Evolutionary conservation across 306 rosid genomes (phyloP).

Genomic region (Sphenostylis stenocarpa): DNA sequence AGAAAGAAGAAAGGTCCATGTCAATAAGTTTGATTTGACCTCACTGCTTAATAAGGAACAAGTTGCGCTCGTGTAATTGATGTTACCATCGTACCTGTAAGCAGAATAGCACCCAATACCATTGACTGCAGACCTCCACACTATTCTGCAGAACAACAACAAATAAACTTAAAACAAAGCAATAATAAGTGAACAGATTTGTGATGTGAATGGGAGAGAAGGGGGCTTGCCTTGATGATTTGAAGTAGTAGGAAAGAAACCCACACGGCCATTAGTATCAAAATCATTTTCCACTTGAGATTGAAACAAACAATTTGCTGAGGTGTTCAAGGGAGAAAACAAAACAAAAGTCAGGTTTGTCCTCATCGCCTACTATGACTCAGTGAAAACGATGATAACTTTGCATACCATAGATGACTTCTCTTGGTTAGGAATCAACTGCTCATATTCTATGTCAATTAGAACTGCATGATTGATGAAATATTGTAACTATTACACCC

Average conservation of each 20-base stretch:
- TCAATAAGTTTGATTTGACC: background rate
- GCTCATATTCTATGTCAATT: slow-evolving; percentile 59
- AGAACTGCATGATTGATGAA: slow-evolving; percentile 56
- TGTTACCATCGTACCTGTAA: slow-evolving; percentile 57
- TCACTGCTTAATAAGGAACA: background rate
- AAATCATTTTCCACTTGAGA: slow-evolving; percentile 69
- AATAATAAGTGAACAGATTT: background rate
- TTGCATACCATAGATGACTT: slow-evolving; percentile 57
- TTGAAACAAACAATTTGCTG: slow-evolving; percentile 73
- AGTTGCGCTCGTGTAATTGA: slow-evolving; percentile 2
- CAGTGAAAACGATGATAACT: background rate
- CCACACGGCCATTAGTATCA: slow-evolving; percentile 63
- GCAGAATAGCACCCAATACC: slow-evolving; percentile 86
- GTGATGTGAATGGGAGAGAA: background rate
- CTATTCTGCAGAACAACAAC: slow-evolving; percentile 55
- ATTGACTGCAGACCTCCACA: slow-evolving; percentile 52
- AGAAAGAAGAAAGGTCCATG: background rate
- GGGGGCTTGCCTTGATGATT: slow-evolving; percentile 59
- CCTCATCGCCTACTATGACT: slow-evolving; percentile 1
- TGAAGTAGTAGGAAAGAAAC: slow-evolving; percentile 70
- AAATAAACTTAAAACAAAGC: background rate
- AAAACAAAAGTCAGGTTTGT: slow-evolving; percentile 11
- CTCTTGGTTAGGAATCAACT: slow-evolving; percentile 60
- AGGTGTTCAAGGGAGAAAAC: background rate
- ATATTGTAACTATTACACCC: background rate